Evolutionary conservation across 305 asterid species (phyloP).

Genomic region (Fraxinus baroniana): DNA sequence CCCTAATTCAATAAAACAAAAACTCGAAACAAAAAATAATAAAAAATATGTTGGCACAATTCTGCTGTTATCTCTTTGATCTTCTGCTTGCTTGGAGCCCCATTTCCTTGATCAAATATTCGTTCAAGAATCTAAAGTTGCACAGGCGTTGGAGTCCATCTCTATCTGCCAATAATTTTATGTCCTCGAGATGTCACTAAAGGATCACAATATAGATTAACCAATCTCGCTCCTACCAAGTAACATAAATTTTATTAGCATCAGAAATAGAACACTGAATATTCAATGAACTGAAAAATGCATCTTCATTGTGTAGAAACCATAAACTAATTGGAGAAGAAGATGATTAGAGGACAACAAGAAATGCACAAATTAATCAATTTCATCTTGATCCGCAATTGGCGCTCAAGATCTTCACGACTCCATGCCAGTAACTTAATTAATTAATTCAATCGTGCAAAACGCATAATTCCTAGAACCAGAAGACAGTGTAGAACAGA

Average conservation of each 20-base stretch:
- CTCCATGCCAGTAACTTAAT: not conserved
- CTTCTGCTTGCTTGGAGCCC: too few species aligned
- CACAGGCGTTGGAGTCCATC: slow-evolving; percentile 95
- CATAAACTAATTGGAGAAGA: not conserved
- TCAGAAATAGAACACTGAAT: not conserved
- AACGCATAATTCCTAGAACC: not conserved
- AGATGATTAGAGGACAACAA: not conserved
- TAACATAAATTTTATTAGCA: not conserved
- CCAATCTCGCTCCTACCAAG: slow-evolving; percentile 70
- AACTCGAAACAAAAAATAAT: too few species aligned
- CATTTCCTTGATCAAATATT: slow-evolving; percentile 55
- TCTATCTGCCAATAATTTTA: slow-evolving; percentile 83
- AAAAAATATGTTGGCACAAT: too few species aligned
- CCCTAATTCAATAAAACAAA: too few species aligned
- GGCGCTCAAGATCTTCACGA: not conserved
- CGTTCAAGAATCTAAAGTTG: slow-evolving; percentile 94
- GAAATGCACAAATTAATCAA: not conserved
- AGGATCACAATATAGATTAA: slow-evolving; percentile 79
- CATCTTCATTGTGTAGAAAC: not conserved
- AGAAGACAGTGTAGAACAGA: not conserved
- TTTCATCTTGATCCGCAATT: not conserved
- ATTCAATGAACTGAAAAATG: not conserved
- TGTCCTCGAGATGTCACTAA: slow-evolving; percentile 66
- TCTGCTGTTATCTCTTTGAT: too few species aligned
- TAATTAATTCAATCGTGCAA: not conserved